phyloP scores from a whole-genome alignment of 306 rosid species.

The Spatholobus suberectus region DNA sequence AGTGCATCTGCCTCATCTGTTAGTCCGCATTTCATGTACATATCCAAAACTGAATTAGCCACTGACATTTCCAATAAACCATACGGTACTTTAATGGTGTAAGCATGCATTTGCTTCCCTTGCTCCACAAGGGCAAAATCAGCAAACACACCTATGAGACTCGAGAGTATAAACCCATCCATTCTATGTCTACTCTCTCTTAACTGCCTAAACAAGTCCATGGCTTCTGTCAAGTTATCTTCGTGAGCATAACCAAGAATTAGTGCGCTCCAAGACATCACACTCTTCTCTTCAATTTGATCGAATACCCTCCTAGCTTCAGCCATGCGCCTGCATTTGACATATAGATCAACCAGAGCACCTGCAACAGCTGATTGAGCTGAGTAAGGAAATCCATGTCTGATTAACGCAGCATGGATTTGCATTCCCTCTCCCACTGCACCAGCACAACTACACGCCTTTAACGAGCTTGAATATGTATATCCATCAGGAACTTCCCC shows the following conservation, averaged over 20 bases:
- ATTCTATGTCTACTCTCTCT: constrained; percentile 53
- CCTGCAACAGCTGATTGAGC: constrained; percentile 51
- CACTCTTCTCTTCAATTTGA: constrained; percentile 55
- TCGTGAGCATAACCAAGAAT: constrained; percentile 74
- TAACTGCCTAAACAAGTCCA: constrained; percentile 62
- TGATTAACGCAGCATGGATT: constrained; percentile 60
- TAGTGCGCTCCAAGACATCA: constrained; percentile 62
- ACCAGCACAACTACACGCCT: constrained; percentile 63
- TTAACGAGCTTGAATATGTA: constrained; percentile 58
- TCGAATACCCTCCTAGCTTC: constrained; percentile 65
- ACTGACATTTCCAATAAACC: constrained; percentile 61
- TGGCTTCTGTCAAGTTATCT: constrained; percentile 56
- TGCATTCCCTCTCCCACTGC: constrained; percentile 60
- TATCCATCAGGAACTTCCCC: constrained; percentile 65
- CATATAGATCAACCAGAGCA: constrained; percentile 71
- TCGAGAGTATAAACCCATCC: constrained; percentile 66
- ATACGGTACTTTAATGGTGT: constrained; percentile 58
- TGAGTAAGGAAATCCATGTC: constrained; percentile 53
- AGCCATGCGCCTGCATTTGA: constrained; percentile 48
- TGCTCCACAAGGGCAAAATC: constrained; percentile 65
- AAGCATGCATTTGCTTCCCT: constrained; percentile 75
- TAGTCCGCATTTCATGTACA: constrained; percentile 74
- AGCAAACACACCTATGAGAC: constrained; percentile 66
- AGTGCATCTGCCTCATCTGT: constrained; percentile 57
- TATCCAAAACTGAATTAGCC: constrained; percentile 65